Evolutionary conservation across 2,329 filamentous ascomycete genomes (phyloP), one percentile per base, ranked within the genome.

Genomic region (Venturia pyrina): DNA sequence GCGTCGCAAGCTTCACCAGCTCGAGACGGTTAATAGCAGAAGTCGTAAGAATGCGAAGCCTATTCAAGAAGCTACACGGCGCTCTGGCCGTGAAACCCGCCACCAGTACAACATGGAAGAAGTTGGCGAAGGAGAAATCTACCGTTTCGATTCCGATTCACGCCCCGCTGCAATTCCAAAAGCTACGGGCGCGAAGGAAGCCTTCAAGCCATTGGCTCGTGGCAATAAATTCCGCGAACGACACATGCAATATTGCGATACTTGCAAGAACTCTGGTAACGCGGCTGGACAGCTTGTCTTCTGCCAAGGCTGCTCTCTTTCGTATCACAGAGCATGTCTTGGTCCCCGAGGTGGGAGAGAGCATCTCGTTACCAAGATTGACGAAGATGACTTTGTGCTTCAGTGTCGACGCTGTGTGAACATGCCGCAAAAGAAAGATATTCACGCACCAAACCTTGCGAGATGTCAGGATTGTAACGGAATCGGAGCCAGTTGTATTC

Each of bases 341-440:
- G 92, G 93, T 0, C 80, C 82, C 62, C 85, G 95, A 62, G 84
- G 83, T 63, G 80, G 75, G 15, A 84, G 95, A 67, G 91, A 96
- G n/a, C 95, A 98, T 74, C 79, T 95, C 44, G 91, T 91, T 11
- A 98, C 92, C 32, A 99, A 98, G 74, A 77, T 97, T 64, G 87
- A 81, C 1, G 80, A 88, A 0, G 86, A 88, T 1, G 77, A 88
- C 46, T 98, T 96, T 70, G 87, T 99, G 19, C 79, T 99, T 48
- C 95, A 99, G 74, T 99, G 95, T 77, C 88, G 87, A 69, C 89
- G 87, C 66, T 99, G 95, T 74, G 83, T 98, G 68, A 88, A 88
- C 3, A 73, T 83, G 24, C 82, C 87, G 59, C 79, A 80, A 68
- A 87, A 86, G 72, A 93, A 89, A 71, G 91, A 97, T 69, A 68